Conservation (phyloP, 805 yeast species). For the Yamadazyma kitorensis region DNA sequence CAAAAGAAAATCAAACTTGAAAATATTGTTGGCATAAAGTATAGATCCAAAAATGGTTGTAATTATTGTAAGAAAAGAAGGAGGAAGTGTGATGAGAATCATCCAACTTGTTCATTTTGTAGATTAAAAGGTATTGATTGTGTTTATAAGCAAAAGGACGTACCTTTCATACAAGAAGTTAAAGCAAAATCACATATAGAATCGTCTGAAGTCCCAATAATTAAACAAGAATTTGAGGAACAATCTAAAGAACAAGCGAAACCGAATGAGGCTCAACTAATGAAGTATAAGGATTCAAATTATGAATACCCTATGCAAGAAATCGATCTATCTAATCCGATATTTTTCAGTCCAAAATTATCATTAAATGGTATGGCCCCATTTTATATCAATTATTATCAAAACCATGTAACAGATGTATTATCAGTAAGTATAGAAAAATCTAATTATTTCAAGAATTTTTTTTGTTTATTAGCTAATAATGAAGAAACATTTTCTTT, state of each 20-base stretch:
- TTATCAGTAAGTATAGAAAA: too few relatives aligned
- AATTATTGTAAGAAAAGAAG: conserved; percentile 12
- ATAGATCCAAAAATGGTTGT: conserved; percentile 14
- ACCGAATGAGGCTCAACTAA: too few relatives aligned
- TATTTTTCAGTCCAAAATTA: too few relatives aligned
- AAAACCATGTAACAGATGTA: too few relatives aligned
- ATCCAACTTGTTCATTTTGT: conserved; percentile 19
- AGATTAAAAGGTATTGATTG: conserved; percentile 12
- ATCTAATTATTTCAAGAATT: conserved; percentile 22
- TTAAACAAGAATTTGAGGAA: too few relatives aligned
- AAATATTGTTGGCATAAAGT: background rate
- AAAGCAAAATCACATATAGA: conserved; percentile 5
- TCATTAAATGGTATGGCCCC: too few relatives aligned
- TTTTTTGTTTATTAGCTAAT: conserved; percentile 18
- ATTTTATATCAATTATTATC: too few relatives aligned
- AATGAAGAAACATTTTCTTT: conserved; percentile 17
- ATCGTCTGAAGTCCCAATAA: conserved; percentile 15
- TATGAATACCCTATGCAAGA: too few relatives aligned
- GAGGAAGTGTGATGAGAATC: conserved; percentile 20
- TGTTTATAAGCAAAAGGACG: conserved; percentile 3
- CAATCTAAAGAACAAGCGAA: too few relatives aligned
- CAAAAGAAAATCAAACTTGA: conserved; percentile 1
- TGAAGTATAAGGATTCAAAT: too few relatives aligned
- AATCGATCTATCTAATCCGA: too few relatives aligned
- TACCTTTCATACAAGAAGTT: too few relatives aligned